Evolutionary conservation across 371 early-diverging fungal species (phyloP).

Genomic region (Conidiobolus incongruus): DNA sequence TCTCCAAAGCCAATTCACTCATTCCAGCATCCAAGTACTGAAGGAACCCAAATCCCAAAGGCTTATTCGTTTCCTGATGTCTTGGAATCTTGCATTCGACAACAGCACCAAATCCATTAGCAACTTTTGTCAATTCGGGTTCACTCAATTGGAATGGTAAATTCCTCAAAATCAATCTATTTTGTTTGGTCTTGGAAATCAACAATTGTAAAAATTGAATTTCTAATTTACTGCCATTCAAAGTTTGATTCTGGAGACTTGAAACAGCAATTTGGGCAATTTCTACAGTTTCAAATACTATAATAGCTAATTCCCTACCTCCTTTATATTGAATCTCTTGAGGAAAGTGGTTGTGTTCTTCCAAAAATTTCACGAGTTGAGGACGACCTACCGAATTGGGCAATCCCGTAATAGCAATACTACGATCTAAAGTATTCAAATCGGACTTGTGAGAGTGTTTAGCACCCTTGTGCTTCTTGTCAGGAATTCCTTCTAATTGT

Average conservation of each 20-base stretch:
- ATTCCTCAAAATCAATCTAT: slow-evolving; percentile 76
- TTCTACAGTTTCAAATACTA: slow-evolving; percentile 2
- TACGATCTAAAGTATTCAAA: neutral
- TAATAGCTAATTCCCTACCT: neutral
- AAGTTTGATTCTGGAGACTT: neutral
- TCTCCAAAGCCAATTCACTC: slow-evolving; percentile 47
- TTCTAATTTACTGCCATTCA: slow-evolving; percentile 5
- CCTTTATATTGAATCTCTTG: neutral
- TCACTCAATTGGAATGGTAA: slow-evolving; percentile 54
- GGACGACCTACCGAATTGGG: neutral
- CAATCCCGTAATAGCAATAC: neutral
- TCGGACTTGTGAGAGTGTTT: slow-evolving; percentile 6
- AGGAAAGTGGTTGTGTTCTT: neutral
- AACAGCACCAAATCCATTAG: slow-evolving; percentile 34
- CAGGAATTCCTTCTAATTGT: neutral
- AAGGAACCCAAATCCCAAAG: slow-evolving; percentile 75
- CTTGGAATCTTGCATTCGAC: slow-evolving; percentile 45
- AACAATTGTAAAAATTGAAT: neutral
- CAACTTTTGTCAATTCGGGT: slow-evolving; percentile 23
- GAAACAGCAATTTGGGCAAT: slow-evolving; percentile 2
- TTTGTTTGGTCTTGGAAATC: slow-evolving; percentile 14
- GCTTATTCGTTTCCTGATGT: slow-evolving; percentile 34
- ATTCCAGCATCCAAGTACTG: slow-evolving; percentile 41
- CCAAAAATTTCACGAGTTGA: neutral
- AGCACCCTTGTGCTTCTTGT: neutral